A percentile compares a stretch with the other conserved stretches of the same genome.
phyloP scores from a whole-genome alignment of 352 stramenopile genomes.

The Phytopythium mirpurense region DNA sequence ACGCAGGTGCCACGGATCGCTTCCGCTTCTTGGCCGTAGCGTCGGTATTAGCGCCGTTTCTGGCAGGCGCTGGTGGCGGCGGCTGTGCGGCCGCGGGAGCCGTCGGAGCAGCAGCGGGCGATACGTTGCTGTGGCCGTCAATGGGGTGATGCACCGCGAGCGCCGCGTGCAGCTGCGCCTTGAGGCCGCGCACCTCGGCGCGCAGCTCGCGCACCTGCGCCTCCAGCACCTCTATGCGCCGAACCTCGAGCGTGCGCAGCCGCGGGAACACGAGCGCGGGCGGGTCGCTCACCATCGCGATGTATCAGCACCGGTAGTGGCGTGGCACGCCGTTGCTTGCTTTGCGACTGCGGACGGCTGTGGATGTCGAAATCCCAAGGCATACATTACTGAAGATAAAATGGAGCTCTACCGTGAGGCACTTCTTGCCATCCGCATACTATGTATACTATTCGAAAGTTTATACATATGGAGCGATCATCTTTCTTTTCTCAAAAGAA shows the following conservation, averaged over 20 bases:
- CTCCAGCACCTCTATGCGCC: slow-evolving; percentile 7
- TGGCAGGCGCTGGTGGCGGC: too few relatives aligned
- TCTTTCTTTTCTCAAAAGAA: too few relatives aligned
- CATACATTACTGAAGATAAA: too few relatives aligned
- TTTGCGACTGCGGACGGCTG: too few relatives aligned
- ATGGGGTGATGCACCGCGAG: background rate
- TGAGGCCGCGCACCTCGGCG: slow-evolving; percentile 19
- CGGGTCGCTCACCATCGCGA: slow-evolving; percentile 1
- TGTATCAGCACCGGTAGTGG: too few relatives aligned
- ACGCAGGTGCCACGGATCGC: background rate
- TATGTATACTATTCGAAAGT: too few relatives aligned
- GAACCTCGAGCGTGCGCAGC: slow-evolving; percentile 6
- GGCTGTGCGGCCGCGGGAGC: background rate
- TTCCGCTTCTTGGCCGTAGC: background rate
- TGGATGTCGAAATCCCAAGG: too few relatives aligned
- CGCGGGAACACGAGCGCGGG: slow-evolving; percentile 9
- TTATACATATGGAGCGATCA: too few relatives aligned
- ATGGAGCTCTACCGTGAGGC: too few relatives aligned
- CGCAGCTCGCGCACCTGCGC: slow-evolving; percentile 23
- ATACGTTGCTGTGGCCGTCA: background rate
- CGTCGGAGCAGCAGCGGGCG: background rate
- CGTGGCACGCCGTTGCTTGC: too few relatives aligned
- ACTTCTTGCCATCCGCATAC: too few relatives aligned
- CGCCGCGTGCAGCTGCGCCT: slow-evolving; percentile 17
- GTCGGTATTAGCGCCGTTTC: background rate